These are phyloP conservation scores for Starmerella potacharoeniae DNA, from an alignment of 805 yeast species.

Conservation along the genomic window DNA sequence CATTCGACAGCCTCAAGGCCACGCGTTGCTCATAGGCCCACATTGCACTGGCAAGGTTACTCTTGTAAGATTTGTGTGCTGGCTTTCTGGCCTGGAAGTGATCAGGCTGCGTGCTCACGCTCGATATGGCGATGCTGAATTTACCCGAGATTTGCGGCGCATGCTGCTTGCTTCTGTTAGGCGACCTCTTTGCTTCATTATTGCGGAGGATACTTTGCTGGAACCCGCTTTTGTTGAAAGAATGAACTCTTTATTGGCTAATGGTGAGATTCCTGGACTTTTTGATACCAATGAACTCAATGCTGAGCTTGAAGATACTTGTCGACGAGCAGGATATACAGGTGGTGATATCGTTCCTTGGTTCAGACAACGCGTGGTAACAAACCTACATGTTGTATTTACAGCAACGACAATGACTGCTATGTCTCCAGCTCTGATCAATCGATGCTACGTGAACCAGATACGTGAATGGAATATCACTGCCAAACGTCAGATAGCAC, in stretches of 20 bases:
- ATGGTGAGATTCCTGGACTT: constrained; percentile 83
- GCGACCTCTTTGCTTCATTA: constrained; percentile 45
- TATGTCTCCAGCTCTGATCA: constrained; percentile 79
- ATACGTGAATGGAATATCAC: constrained; percentile 68
- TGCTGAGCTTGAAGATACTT: constrained; percentile 10
- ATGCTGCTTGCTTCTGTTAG: constrained; percentile 35
- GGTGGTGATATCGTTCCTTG: constrained; percentile 53
- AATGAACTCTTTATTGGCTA: constrained; percentile 87
- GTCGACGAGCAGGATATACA: constrained; percentile 7
- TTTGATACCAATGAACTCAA: constrained; percentile 41
- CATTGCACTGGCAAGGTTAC: constrained; percentile 75
- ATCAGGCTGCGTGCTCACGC: constrained; percentile 47
- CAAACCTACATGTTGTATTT: constrained; percentile 72
- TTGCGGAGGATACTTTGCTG: constrained; percentile 69
- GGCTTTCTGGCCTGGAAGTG: constrained; percentile 72
- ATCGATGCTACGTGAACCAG: constrained; percentile 80
- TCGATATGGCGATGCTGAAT: constrained; percentile 46
- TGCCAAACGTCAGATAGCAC: constrained; percentile 9
- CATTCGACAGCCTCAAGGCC: constrained; percentile 78
- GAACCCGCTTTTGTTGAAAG: constrained; percentile 76
- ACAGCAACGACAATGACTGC: constrained; percentile 42
- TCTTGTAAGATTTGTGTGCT: constrained; percentile 67
- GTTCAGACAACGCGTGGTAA: constrained; percentile 58
- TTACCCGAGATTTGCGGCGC: constrained; percentile 51
- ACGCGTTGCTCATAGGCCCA: constrained; percentile 72